Base-by-base conservation (phyloP, 495 filamentous ascomycete genomes). In the Parmelia sp. region DNA sequence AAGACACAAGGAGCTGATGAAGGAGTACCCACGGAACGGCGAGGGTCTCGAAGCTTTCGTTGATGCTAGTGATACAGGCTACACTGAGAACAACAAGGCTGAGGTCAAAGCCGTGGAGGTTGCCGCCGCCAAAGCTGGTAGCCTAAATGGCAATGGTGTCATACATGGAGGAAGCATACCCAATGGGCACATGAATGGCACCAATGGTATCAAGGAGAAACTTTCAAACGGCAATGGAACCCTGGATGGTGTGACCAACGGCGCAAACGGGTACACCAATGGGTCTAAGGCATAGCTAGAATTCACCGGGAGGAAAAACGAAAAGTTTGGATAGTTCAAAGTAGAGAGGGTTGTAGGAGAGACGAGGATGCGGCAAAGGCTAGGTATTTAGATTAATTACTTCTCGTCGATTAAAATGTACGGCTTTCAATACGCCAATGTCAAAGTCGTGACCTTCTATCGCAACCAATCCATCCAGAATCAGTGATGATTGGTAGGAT, bases 31-130 rank as follows among this genome's bases (percentile, higher is more conserved):
- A 12, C 77, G 84, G 17, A 70, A 82, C 23, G 84, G 85, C 4
- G 80, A 74, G 35, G 85, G 85, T 9, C 60, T 87, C 36, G 84
- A 86, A 49, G 81, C 83, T 6, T 87, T 79, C 66, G 83, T 87
- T 27, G 85, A 87, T 70, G 74, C 79, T 0, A 83, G 78, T 64
- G 85, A 87, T 63, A 87, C 83, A 45, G 84, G 83, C 2, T 81
- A 82, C 67, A 79, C 78, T 14, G 71, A 82, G 63, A 81, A 80
- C 61, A 70, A 74, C 36, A 67, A 72, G 59, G 62, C 69, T 10
- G 75, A 75, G 23, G 74, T 76, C 66, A 63, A 71, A 17, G 68
- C 63, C 19, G 63, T 74, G 8, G 72, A 78, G 51, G 64, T 61
- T 29, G 71, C 72, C 0, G 70, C 73, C 12, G 68, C 65, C 39